Conservation (phyloP, 257 asterid genomes). For the Sherardia arvensis region DNA sequence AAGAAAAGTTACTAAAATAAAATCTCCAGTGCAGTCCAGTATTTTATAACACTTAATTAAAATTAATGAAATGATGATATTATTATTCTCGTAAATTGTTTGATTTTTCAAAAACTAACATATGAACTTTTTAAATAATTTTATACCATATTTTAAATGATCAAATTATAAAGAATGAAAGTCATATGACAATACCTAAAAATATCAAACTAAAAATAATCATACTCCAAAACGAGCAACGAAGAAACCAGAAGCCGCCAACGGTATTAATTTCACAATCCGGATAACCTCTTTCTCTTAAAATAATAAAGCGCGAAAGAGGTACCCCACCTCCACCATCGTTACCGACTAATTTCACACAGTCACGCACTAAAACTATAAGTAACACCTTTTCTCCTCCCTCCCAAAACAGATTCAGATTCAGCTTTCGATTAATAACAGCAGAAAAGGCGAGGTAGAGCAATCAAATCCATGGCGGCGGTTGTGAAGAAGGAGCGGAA, state of each 20-base stretch:
- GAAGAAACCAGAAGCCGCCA: constrained; percentile 4
- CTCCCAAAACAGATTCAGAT: neutral
- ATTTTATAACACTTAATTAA: too few relatives aligned
- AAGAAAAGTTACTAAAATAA: too few relatives aligned
- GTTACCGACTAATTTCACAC: neutral
- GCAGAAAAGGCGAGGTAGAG: neutral
- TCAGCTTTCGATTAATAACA: neutral
- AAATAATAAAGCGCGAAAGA: neutral
- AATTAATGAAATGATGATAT: too few relatives aligned
- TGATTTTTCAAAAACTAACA: too few relatives aligned
- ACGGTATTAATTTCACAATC: constrained; percentile 9
- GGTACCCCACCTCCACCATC: neutral
- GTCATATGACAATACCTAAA: too few relatives aligned
- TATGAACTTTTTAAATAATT: too few relatives aligned
- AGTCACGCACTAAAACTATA: constrained; percentile 17
- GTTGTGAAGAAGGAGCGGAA: constrained; percentile 30
- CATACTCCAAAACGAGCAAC: neutral
- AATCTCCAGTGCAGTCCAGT: too few relatives aligned
- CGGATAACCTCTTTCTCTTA: neutral
- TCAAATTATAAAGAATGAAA: too few relatives aligned
- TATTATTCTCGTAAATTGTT: too few relatives aligned
- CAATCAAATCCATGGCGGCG: constrained; percentile 8
- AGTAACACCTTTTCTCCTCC: neutral
- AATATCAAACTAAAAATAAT: too few relatives aligned
- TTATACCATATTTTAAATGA: too few relatives aligned